These are phyloP conservation scores for Lactuca sativa DNA, from an alignment of 129 eudicot genomes.

Conservation along the genomic window DNA sequence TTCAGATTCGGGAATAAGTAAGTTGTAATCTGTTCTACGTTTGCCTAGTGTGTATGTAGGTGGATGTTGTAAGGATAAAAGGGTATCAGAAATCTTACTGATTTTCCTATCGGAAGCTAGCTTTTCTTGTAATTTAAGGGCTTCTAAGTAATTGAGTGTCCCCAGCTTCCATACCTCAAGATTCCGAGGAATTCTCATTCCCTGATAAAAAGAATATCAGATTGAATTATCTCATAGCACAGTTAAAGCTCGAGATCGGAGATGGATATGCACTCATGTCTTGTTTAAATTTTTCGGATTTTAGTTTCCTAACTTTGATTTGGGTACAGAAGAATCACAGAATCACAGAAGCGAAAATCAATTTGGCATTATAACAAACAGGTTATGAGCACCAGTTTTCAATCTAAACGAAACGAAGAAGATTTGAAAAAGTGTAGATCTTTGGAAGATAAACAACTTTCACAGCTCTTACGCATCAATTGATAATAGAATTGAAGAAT, in stretches of 20 bases:
- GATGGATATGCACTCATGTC: neutral
- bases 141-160: slow-evolving; percentile 62
- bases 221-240: slow-evolving; percentile 9
- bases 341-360: slow-evolving; percentile 12
- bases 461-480: too few species aligned
- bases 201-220: slow-evolving; percentile 29
- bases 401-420: neutral
- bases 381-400: slow-evolving; percentile 10
- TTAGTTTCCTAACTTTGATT: neutral
- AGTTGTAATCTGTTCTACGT: slow-evolving; percentile 76
- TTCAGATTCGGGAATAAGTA: slow-evolving; percentile 66
- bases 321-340: neutral
- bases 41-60: slow-evolving; percentile 97
- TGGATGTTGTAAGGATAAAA: slow-evolving; percentile 83
- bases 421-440: neutral
- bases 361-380: slow-evolving; percentile 32
- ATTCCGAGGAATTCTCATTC: slow-evolving; percentile 54
- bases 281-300: neutral
- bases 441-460: neutral
- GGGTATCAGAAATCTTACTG: slow-evolving; percentile 60
- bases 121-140: slow-evolving; percentile 85
- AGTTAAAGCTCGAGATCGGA: neutral
- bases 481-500: too few species aligned
- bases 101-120: slow-evolving; percentile 68
- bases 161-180: slow-evolving; percentile 91